A percentile compares a stretch with the other conserved stretches of the same genome.
phyloP scores from a whole-genome alignment of 371 early-diverging fungal species.

The Chytridium lagenaria region DNA sequence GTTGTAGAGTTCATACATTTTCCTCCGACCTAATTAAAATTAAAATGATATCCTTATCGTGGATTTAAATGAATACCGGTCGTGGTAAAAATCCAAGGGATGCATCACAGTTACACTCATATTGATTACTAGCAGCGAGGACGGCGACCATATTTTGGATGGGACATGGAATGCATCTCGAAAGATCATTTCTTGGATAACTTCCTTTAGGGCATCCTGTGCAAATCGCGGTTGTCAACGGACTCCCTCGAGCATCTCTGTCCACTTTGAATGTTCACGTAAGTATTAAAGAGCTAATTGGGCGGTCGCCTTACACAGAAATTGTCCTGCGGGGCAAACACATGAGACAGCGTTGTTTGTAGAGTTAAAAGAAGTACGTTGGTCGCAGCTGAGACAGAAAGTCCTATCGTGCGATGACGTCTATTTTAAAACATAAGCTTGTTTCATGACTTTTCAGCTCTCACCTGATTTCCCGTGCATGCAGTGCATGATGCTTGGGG shows the following conservation, averaged over 20 bases:
- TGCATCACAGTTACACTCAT: conserved; percentile 41
- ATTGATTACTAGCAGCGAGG: neutral
- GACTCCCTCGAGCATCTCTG: conserved; percentile 27
- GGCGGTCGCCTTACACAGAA: conserved; percentile 45
- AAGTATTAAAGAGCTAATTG: too few relatives aligned
- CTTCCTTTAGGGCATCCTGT: conserved; percentile 41
- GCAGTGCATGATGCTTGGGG: conserved; percentile 4
- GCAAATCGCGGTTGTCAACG: conserved; percentile 42
- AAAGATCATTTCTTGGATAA: conserved; percentile 47
- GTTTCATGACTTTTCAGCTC: too few relatives aligned
- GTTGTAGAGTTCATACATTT: conserved; percentile 21
- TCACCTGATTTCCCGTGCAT: conserved; percentile 29
- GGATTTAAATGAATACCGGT: conserved; percentile 33
- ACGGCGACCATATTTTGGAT: conserved; percentile 41
- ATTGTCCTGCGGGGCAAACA: conserved; percentile 37
- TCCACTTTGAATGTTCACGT: too few relatives aligned
- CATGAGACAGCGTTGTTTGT: conserved; percentile 26
- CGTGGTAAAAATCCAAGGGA: conserved; percentile 33
- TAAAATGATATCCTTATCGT: too few relatives aligned
- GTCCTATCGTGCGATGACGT: conserved; percentile 38
- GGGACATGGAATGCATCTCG: conserved; percentile 50
- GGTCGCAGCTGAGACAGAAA: conserved; percentile 34
- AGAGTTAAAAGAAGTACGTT: neutral
- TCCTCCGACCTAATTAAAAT: conserved; percentile 19
- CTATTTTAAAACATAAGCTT: too few relatives aligned